Base-by-base conservation (phyloP, 2,329 filamentous ascomycete genomes). In the Penicillium sp. region DNA sequence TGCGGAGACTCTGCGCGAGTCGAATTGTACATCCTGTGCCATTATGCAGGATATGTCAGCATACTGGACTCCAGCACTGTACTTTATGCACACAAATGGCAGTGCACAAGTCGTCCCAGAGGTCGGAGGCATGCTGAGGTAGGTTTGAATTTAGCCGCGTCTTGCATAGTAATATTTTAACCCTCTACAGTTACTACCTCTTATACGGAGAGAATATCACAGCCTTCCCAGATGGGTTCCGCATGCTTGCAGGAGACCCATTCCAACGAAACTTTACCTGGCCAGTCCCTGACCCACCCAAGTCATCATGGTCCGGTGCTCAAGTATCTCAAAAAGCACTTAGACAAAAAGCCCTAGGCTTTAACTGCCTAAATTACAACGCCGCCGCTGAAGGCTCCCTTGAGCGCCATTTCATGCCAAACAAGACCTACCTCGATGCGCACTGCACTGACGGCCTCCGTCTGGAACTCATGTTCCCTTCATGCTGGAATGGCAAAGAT, bases 331-430 rank as follows among this genome's bases (percentile, higher is more conserved):
- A 96, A 78, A 73, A 76, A 16, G 84, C 87, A 52, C 83, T 97
- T 37, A 79, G 78, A 50, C 89, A 96, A 79, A 91, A 93, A 60
- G 91, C 93, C 10, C 67, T 97, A 27, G 93, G 95, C 3, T 96
- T 96, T 84, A 98, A 98, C 81, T 98, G 95, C 76, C 78, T 99
- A 59, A 88, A 98, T 84, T 97, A 97, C 71, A 68, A 66, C 31
- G 79, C 75, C 24, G 67, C 66, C 19, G 79, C 89, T 2, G 92
- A 96, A 73, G 82, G 83, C 1, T 89, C 92, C 14, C 82, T 96
- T 35, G 89, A 86, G 74, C 91, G 93, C 63, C 93, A 96, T 74
- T 87, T 85, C 71, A 68, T 97, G 65, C 93, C 93, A 0, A 84
- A 88, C 67, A 96, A 96, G 81, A 75, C 77, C 0, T 96, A 85